Evolutionary conservation across 306 rosid genomes (phyloP).

Genomic region (Malus fusca): DNA sequence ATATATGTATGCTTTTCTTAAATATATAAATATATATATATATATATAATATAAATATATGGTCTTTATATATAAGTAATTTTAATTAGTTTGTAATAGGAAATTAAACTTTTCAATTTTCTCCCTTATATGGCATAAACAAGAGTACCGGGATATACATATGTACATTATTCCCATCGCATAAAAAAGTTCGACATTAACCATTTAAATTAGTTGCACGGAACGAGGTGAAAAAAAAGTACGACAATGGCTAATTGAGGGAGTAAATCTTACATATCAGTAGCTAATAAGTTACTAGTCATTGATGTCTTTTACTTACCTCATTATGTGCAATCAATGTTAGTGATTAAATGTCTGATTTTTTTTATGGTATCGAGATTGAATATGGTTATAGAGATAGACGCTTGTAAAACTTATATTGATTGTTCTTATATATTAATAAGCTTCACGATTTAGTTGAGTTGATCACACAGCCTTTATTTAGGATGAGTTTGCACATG

Average conservation of each 20-base stretch:
- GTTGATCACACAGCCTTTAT: background rate
- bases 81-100: slow-evolving; percentile 2
- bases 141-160: background rate
- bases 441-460: background rate
- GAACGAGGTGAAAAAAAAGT: background rate
- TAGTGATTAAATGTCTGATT: background rate
- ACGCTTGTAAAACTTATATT: background rate
- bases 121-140: background rate
- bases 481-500: background rate
- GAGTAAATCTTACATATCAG: no score
- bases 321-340: no score
- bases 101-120: background rate
- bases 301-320: no score
- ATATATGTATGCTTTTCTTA: background rate
- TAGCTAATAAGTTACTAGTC: no score
- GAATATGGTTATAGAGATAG: background rate
- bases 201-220: background rate
- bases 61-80: background rate
- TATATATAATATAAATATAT: background rate
- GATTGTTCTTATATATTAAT: background rate
- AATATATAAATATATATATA: background rate
- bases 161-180: background rate
- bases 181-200: no score
- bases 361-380: background rate
- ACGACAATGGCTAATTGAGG: no score